Evolutionary conservation across 2,329 filamentous ascomycete species (phyloP), one percentile per base, ranked within the genome.

Genomic region (Clonostachys byssicola): DNA sequence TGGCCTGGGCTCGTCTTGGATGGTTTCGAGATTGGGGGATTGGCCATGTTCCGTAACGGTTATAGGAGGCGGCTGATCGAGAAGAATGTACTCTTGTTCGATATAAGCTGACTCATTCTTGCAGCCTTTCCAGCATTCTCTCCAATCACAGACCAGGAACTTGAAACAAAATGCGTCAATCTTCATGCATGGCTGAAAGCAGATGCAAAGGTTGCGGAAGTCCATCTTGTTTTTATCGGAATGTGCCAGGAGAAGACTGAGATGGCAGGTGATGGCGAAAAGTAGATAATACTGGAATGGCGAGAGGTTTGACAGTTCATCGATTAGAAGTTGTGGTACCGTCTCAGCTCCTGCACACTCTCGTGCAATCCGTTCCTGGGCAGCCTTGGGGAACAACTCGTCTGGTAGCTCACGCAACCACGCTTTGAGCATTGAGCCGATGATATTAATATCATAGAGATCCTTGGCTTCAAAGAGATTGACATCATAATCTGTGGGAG

Each of bases 211-310:
- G 55, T 96, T 96, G 61, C 89, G 85, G 63, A 92, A 96, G 62
- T 95, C 90, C 92, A 97, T 97, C 73, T 95, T 96, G 78, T 96
- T 97, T 73, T 92, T 92, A 54, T 95, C 89, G 20, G 91, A 88
- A 65, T 95, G 92, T 2, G 89, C 91, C 56, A 96, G 84, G 10
- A 97, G 78, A 23, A 96, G 79, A 58, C 91, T 96, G 43, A 97
- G 83, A 60, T 97, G 92, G 67, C 92, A 96, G 34, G 92, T 97
- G 57, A 96, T 96, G 58, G 92, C 92, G 64, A 97, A 97, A 6
- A 97, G 83, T 13, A 97, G 85, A 62, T 97, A 96, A 70, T 97
- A 97, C 70, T 96, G 95, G 75, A 94, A 96, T 0, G 92, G 92
- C 7, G 92, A 89, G n/a, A 97, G 77, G 56, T 89, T 92, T 2